Conservation (phyloP, 768 basidiomycete genomes). For the Pisolithus albus region DNA sequence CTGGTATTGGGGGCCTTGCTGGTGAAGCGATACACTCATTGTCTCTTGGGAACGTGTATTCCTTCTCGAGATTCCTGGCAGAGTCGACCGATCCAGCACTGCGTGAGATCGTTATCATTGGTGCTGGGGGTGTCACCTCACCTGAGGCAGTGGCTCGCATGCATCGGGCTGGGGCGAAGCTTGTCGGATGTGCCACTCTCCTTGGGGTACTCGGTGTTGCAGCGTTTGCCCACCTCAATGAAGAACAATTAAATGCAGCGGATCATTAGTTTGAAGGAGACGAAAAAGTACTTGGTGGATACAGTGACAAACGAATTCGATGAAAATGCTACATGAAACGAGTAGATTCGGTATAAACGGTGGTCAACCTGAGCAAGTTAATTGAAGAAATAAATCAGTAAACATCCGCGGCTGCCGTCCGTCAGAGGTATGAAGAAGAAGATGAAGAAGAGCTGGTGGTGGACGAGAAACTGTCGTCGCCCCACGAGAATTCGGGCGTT, state of each 20-base stretch:
- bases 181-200: constrained; percentile 59
- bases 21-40: constrained; percentile 72
- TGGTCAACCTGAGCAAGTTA: constrained; percentile 3
- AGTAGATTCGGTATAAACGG: constrained; percentile 6
- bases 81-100: constrained; percentile 36
- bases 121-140: constrained; percentile 76
- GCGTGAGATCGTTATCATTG: constrained; percentile 53
- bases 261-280: background rate
- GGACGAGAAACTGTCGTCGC: constrained; percentile 7
- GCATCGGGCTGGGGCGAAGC: constrained; percentile 65
- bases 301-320: background rate
- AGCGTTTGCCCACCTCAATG: constrained; percentile 43
- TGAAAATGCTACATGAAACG: constrained; percentile 18
- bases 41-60: constrained; percentile 70
- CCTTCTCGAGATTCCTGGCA: constrained; percentile 49
- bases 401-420: constrained; percentile 1
- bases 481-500: constrained; percentile 17
- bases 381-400: constrained; percentile 24
- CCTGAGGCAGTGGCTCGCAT: constrained; percentile 57
- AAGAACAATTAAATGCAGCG: background rate
- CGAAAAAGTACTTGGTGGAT: background rate
- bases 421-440: constrained; percentile 17
- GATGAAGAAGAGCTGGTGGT: constrained; percentile 1
- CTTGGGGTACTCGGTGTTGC: constrained; percentile 48
- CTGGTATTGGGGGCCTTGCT: constrained; percentile 63